phyloP scores from a whole-genome alignment of 306 rosid genomes.

The Vachellia pachyceras region DNA sequence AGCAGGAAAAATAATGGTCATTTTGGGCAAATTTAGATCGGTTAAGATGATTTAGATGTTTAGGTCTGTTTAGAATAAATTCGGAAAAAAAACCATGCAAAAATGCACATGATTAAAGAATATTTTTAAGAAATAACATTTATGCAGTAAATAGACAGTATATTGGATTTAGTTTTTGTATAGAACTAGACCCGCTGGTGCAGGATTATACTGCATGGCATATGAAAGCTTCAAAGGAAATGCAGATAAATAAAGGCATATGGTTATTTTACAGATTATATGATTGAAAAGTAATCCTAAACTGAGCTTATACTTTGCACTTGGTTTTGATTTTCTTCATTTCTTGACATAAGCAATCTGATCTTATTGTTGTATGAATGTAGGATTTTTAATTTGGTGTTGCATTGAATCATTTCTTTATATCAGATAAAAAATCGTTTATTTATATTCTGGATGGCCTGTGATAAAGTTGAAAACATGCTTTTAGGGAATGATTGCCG shows the following conservation, averaged over 20 bases:
- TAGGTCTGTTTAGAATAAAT: not conserved
- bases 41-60: not conserved
- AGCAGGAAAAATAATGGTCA: not conserved
- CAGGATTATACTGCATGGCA: not conserved
- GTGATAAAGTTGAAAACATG: not conserved
- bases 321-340: not conserved
- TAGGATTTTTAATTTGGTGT: slow-evolving; percentile 51
- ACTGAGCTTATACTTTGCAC: not conserved
- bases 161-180: not conserved
- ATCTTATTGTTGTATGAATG: not conserved
- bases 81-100: not conserved
- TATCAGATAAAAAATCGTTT: no score
- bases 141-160: not conserved
- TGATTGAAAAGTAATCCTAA: no score
- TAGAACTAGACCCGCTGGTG: not conserved
- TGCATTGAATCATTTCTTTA: not conserved
- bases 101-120: not conserved
- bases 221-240: not conserved
- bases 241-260: not conserved
- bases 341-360: slow-evolving; percentile 4
- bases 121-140: no score
- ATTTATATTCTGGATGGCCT: not conserved
- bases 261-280: not conserved
- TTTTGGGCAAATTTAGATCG: not conserved
- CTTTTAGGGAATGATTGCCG: slow-evolving; percentile 74